A percentile compares a stretch with the other conserved stretches of the same genome.
These are phyloP conservation scores for Crassisporium funariophilum DNA, from an alignment of 768 basidiomycete species.

Conservation along the genomic window DNA sequence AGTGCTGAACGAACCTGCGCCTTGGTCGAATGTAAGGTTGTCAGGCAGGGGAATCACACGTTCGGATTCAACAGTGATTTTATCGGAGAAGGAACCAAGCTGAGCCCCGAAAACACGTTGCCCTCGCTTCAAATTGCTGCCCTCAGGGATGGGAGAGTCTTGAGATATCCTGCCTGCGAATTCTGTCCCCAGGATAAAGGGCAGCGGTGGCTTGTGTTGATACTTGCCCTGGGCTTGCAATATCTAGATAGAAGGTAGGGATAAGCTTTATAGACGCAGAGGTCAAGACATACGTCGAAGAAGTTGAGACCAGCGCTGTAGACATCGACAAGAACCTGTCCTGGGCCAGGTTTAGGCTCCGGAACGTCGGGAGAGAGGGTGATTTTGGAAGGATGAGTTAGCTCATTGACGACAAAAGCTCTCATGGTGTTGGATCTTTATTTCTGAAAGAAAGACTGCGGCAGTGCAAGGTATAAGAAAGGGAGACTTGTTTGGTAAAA, in stretches of 20 bases:
- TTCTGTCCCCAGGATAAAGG: constrained; percentile 84
- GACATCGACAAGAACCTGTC: constrained; percentile 74
- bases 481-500: too few species aligned
- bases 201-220: constrained; percentile 80
- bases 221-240: constrained; percentile 90
- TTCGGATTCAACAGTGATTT: constrained; percentile 55
- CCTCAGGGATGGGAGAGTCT: constrained; percentile 75
- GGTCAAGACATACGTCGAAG: constrained; percentile 54
- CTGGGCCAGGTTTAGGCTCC: constrained; percentile 52
- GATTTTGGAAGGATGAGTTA: constrained; percentile 69
- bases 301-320: constrained; percentile 79
- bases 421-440: constrained; percentile 54
- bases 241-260: constrained; percentile 48
- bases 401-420: constrained; percentile 73
- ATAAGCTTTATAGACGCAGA: background rate
- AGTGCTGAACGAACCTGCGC: constrained; percentile 56
- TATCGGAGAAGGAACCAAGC: constrained; percentile 83
- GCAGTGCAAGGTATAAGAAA: background rate
- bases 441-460: constrained; percentile 1
- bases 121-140: constrained; percentile 77
- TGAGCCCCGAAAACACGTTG: constrained; percentile 86
- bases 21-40: constrained; percentile 80
- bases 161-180: constrained; percentile 78
- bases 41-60: constrained; percentile 69
- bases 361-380: constrained; percentile 52